Percentiles rank a stretch among this genome's conserved stretches.
These are phyloP conservation scores for Orbilia javanica DNA, from an alignment of 2,329 filamentous ascomycete genomes.

Conservation along the genomic window DNA sequence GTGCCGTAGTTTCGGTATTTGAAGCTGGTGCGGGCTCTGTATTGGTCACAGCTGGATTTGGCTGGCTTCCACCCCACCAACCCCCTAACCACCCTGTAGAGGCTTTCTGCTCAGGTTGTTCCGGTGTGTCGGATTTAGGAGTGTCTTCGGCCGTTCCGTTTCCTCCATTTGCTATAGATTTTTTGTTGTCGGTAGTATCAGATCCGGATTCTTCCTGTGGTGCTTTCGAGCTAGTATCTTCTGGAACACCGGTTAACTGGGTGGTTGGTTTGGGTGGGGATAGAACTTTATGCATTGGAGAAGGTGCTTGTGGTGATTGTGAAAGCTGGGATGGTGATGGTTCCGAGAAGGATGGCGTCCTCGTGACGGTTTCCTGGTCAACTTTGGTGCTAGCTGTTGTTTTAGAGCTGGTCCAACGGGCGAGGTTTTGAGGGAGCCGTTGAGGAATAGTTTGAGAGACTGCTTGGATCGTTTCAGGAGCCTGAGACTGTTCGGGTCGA, in stretches of 20 bases:
- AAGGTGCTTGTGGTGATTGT: slow-evolving; percentile 26
- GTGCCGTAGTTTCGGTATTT: slow-evolving; percentile 11
- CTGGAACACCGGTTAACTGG: slow-evolving; percentile 39
- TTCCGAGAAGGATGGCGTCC: slow-evolving; percentile 36
- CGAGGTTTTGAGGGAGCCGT: slow-evolving; percentile 49
- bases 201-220: not conserved
- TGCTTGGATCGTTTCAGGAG: slow-evolving; percentile 44
- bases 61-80: slow-evolving; percentile 49
- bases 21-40: not conserved
- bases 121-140: slow-evolving; percentile 2
- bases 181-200: slow-evolving; percentile 17
- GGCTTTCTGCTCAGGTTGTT: slow-evolving; percentile 33
- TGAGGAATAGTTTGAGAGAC: slow-evolving; percentile 51
- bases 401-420: slow-evolving; percentile 41
- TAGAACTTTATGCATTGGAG: slow-evolving; percentile 52
- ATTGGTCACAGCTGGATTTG: slow-evolving; percentile 20
- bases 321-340: slow-evolving; percentile 13
- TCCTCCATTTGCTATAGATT: slow-evolving; percentile 20
- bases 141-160: not conserved
- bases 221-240: slow-evolving; percentile 7
- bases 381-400: slow-evolving; percentile 52
- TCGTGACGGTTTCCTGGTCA: slow-evolving; percentile 36
- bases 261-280: slow-evolving; percentile 49
- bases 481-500: slow-evolving; percentile 31
- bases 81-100: slow-evolving; percentile 37